Percentiles rank a stretch among this genome's conserved stretches.
phyloP scores from a whole-genome alignment of 163 green algal genomes.

The Coccomyxa subellipsoidea region DNA sequence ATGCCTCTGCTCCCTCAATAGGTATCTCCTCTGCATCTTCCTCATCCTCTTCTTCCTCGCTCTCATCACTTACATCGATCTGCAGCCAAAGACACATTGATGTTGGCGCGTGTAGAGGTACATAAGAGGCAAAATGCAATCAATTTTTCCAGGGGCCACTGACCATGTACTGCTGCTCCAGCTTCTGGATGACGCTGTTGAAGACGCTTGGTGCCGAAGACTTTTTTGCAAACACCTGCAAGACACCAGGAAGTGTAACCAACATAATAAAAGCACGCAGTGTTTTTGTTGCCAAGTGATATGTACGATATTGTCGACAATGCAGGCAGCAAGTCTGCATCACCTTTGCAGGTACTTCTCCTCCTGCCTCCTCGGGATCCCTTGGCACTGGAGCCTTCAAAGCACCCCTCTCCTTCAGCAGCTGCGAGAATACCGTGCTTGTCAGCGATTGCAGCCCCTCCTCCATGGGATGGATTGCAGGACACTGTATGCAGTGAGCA shows the following conservation, averaged over 20 bases:
- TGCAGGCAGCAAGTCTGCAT: too few species aligned
- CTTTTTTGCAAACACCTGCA: not conserved
- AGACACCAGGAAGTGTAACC: too few species aligned
- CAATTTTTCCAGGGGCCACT: too few species aligned
- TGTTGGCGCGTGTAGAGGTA: too few species aligned
- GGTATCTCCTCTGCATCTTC: not conserved
- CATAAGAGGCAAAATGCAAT: too few species aligned
- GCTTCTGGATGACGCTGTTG: slow-evolving; percentile 5
- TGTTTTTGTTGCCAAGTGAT: too few species aligned
- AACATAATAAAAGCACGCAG: too few species aligned
- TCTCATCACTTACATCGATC: not conserved
- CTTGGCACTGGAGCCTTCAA: not conserved
- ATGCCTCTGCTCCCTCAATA: not conserved
- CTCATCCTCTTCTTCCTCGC: not conserved
- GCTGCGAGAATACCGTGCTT: not conserved
- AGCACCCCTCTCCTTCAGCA: not conserved
- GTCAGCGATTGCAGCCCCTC: too few species aligned
- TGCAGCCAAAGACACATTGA: too few species aligned
- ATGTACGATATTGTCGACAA: too few species aligned
- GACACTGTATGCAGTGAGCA: too few species aligned
- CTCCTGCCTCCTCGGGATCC: not conserved
- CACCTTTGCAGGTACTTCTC: not conserved
- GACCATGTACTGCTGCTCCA: slow-evolving; percentile 1
- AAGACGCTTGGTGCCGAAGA: not conserved
- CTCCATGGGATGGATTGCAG: too few species aligned